Conservation (phyloP, 2,329 filamentous ascomycete species). For the Ceratocystis colombiana region DNA sequence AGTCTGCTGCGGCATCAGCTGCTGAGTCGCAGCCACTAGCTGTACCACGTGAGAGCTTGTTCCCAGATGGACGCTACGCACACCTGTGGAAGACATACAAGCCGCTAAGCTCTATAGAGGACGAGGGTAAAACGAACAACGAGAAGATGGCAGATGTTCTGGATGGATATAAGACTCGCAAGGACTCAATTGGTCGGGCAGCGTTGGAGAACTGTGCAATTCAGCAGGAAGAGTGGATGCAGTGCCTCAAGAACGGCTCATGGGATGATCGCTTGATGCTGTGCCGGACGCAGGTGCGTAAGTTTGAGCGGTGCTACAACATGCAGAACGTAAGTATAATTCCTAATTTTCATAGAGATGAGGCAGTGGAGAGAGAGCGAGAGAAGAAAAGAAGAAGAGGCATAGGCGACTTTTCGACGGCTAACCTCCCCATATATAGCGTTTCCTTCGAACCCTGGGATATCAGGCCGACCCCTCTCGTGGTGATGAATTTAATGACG, state of each 20-base stretch:
- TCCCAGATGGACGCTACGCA: conserved; percentile 56
- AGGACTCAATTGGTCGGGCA: conserved; percentile 63
- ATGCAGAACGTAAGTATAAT: conserved; percentile 61
- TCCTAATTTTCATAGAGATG: background rate
- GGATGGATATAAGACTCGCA: conserved; percentile 73
- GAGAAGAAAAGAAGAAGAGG: background rate
- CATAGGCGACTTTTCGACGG: background rate
- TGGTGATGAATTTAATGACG: conserved; percentile 61
- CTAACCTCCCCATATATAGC: conserved; percentile 36
- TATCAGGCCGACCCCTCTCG: conserved; percentile 63
- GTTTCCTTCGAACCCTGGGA: conserved; percentile 82
- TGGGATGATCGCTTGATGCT: conserved; percentile 62
- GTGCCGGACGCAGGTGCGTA: conserved; percentile 66
- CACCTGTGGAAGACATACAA: conserved; percentile 89
- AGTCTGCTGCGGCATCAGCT: conserved; percentile 21
- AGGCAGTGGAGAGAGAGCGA: background rate
- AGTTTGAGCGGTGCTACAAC: conserved; percentile 76
- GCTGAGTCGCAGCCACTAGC: conserved; percentile 26
- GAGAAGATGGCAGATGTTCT: conserved; percentile 73
- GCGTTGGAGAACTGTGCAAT: conserved; percentile 89
- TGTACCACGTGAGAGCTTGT: conserved; percentile 45
- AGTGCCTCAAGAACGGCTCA: conserved; percentile 68
- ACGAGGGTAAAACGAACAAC: conserved; percentile 60
- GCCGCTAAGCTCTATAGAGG: conserved; percentile 59
- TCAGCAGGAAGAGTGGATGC: conserved; percentile 71